Percentiles rank a stretch among this genome's conserved stretches.
Evolutionary conservation across 345 rosid species (phyloP).

Genomic region (Mercurialis annua): DNA sequence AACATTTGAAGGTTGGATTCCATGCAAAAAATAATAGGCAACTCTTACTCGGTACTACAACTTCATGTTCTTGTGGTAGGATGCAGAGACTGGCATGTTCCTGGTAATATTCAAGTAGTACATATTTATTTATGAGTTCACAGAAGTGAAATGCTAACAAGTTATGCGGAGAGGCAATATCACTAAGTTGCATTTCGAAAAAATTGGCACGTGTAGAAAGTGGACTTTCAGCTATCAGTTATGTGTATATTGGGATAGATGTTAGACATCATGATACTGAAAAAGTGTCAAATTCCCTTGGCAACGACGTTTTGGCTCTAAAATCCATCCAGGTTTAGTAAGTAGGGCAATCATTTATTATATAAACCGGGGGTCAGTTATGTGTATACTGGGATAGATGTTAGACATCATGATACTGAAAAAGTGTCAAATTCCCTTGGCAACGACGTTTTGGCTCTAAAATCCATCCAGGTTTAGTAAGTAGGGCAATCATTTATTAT

Average conservation of each 20-base stretch:
- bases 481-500: neutral
- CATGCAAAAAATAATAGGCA: neutral
- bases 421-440: no score
- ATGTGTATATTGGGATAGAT: neutral
- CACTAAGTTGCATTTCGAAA: neutral
- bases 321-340: neutral
- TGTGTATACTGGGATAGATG: no score
- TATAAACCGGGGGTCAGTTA: no score
- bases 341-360: neutral
- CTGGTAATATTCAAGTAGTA: neutral
- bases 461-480: neutral
- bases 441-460: no score
- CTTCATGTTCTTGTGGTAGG: constrained; percentile 1
- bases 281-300: no score
- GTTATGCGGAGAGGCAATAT: neutral
- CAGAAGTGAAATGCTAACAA: neutral
- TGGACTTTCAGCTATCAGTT: neutral
- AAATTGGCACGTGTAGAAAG: neutral
- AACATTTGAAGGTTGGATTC: neutral
- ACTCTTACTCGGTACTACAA: neutral
- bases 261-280: neutral
- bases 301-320: no score
- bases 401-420: no score
- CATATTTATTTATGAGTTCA: neutral
- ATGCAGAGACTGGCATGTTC: neutral